Conservation (phyloP, 495 filamentous ascomycete species). For the Neurospora sp. region DNA sequence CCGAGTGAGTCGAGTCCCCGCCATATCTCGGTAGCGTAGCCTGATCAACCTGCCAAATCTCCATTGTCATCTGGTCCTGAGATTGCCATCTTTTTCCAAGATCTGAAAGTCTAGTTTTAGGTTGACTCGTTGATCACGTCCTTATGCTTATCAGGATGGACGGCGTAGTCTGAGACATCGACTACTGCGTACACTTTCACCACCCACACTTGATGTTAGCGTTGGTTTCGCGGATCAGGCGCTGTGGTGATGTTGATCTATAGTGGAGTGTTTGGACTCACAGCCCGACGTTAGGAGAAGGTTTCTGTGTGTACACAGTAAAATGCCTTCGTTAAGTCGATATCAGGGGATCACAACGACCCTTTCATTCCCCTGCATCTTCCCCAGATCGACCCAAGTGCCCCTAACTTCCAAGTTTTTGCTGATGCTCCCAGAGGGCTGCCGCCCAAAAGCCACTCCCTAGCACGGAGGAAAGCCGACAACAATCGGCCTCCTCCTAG, state of each 20-base stretch:
- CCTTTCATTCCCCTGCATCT: neutral
- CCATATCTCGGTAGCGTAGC: neutral
- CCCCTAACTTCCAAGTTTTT: neutral
- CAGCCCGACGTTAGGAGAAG: neutral
- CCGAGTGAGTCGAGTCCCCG: neutral
- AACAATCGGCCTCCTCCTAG: neutral
- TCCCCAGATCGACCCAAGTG: neutral
- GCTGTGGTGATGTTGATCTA: neutral
- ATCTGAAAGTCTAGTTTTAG: neutral
- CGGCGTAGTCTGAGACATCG: neutral
- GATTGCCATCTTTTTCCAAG: neutral
- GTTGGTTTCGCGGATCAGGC: neutral
- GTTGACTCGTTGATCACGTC: neutral
- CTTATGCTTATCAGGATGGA: neutral
- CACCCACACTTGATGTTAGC: neutral
- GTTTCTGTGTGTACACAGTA: neutral
- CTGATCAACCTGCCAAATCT: neutral
- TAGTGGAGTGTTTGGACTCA: neutral
- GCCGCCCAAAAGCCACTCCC: neutral
- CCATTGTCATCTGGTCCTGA: neutral
- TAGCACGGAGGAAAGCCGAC: neutral
- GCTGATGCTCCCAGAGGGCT: neutral
- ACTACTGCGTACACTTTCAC: neutral
- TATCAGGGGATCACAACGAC: neutral
- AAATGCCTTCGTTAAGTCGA: neutral